Base-by-base conservation (phyloP, 176 grass and related monocot species). In the Poa pratensis region DNA sequence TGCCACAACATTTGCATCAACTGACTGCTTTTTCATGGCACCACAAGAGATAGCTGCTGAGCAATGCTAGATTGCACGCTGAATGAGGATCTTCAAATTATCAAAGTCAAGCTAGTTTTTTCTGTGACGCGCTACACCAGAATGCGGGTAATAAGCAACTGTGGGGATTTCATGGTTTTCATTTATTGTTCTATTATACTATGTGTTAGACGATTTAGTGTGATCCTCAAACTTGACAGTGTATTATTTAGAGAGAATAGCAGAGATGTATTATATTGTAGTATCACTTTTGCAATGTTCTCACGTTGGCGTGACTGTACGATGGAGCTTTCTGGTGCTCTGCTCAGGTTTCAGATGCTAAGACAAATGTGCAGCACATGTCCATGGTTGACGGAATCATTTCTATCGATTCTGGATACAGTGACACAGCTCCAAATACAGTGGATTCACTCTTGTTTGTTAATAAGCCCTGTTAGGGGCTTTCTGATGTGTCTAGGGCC, bases 31-130 rank as follows among this genome's bases (percentile, higher is more conserved):
- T 70, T 80, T 20, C 19, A 85, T 7, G 39, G 42, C 30, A 76
- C 30, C 51, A 82, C 16, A 13, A 66, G 54, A 73, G 35, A 73
- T 72, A 72, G 34, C 32, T 42, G 79, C n/a, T 65, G 23, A 66
- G 84, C 37, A 48, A 76, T 59, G 20, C 30, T 90, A 86, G 48
- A 66, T 57, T 83, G 65, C 73, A 86, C 1, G 19, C 16, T 32
- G 7, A 49, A 78, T 20, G 19, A 67, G 49, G 69, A 42, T 32
- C n/a, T 66, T 43, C 60, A 74, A 65, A 16, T 78, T 55, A 40
- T 77, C 11, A 13, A 63, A 78, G 9, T 45, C 42, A 46, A 46
- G 17, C 61, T 79, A 82, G 66, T 39, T 50, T 39, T 65, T 73
- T 55, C 17, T 34, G 1, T 74, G 64, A 52, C 32, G 64, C 35